Evolutionary conservation across 306 rosid species (phyloP), one percentile per base, ranked within the genome.

Genomic region (Acmispon strigosus): DNA sequence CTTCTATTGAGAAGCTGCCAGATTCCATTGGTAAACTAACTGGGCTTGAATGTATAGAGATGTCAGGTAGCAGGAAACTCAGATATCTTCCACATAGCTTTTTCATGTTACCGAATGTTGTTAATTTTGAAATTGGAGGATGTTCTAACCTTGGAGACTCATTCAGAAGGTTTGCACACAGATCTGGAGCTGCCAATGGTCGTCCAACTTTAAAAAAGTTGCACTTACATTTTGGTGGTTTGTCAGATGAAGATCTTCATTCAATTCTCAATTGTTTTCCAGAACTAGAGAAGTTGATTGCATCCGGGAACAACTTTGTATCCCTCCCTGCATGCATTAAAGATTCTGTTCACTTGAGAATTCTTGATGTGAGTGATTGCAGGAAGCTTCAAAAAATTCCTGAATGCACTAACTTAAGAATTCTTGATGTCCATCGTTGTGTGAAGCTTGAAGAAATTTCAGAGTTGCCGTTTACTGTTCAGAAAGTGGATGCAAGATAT

Each of bases 291-390:
- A 2, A 22, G 7, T 65, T 71, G 19, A 3, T 11, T 34, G 19
- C 27, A 8, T 10, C 17, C 0, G 14, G 14, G 0, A 71, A 55
- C 22, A 29, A 78, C 22, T 36, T 78, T 4, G 49, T 27, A 9
- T 54, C 39, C 3, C 55, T 71, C n/a, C 82, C 78, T 20, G 11
- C 2, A 7, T 71, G 69, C 50, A 58, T 71, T n/a, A 56, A 78
- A 14, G 74, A 71, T 10, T 58, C n/a, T 8, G 15, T 2, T 14
- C 37, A 32, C 37, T 36, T 75, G n/a, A 56, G 2, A 10, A 5
- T 9, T 44, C 67, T 75, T n/a, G 37, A 52, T 27, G 47, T 54
- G 27, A 12, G 32, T 19, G 1, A 0, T 36, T 74, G 79, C 41
- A 0, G 0, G 1, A 1, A 4, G 6, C 73, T 74, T 16, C 2